phyloP scores from a whole-genome alignment of 73 alveolate genomes.

The Blepharisma stoltei region DNA sequence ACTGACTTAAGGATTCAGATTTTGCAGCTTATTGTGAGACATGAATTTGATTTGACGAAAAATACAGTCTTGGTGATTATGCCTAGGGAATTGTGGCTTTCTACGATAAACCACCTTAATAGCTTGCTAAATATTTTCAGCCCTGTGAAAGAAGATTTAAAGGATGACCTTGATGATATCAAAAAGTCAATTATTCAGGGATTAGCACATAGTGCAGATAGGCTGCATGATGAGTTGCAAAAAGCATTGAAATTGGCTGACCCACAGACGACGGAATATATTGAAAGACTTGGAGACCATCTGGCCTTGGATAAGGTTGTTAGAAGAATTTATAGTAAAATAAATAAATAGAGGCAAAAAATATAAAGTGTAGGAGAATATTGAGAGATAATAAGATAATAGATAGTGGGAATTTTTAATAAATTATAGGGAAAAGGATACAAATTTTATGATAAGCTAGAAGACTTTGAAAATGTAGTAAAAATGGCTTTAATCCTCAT shows the following conservation, averaged over 20 bases:
- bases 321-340: no score
- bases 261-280: not conserved
- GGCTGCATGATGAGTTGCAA: not conserved
- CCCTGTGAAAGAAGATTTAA: not conserved
- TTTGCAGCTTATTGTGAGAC: not conserved
- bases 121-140: not conserved
- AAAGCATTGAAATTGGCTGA: conserved; percentile 8
- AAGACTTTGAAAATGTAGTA: not conserved
- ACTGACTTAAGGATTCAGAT: conserved; percentile 3
- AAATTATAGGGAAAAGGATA: no score
- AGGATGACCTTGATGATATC: conserved; percentile 19
- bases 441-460: not conserved
- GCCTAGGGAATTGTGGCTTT: conserved; percentile 17
- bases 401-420: no score
- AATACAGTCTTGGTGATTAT: not conserved
- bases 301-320: not conserved
- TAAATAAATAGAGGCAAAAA: no score
- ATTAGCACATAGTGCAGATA: not conserved
- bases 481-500: not conserved
- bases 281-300: conserved; percentile 1
- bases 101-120: not conserved
- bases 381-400: no score
- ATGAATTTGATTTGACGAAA: not conserved
- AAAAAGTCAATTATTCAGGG: not conserved
- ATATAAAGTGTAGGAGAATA: no score